Base-by-base conservation (phyloP, 148 eudicot species). In the Pouteria glomerata region DNA sequence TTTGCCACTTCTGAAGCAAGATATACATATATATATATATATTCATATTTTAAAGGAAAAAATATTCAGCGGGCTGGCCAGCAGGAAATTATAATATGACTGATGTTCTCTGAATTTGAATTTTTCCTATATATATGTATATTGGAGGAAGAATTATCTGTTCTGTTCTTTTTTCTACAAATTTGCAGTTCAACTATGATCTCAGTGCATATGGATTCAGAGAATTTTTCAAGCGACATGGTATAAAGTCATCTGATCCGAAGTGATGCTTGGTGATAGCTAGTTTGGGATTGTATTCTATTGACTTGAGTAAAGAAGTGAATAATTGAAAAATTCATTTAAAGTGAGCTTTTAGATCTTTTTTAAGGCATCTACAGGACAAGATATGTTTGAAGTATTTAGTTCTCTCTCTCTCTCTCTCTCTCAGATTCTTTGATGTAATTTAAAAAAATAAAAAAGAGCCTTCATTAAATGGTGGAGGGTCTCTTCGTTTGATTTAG, bases 141-240 rank as follows among this genome's bases (percentile, higher is more conserved):
- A 18, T 18, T 8, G 24, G 41, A 21, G 3, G 50, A 29, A 2
- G 2, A 11, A 3, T 39, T 23, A 6, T 55, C 76, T 61, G 39
- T 62, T 48, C 8, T 76, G 74, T 19, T 29, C 50, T 10, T 56
- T n/a, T 35, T 30, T 21, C 37, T 35, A 4, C 62, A 58, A 23
- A 57, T 63, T 76, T 66, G 1, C 87, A 92, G 98, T 92, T 86
- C 82, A 88, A 81, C 79, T 83, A 90, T 69, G 98, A 92, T 50
- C 68, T 79, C 50, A 92, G 98, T 78, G 63, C 86, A 34, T 92
- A 92, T 60, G 98, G 98, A 58, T 90, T 90, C 71, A 82, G 87
- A 80, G 97, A 90, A 75, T 88, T 78, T 51, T 88, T 90, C 87
- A 90, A 88, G 77, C 89, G 91, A 41, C 76, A 90, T 55, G 80